Evolutionary conservation across 2,329 filamentous ascomycete genomes (phyloP), one percentile per base, ranked within the genome.

Genomic region (Knufia fluminis): DNA sequence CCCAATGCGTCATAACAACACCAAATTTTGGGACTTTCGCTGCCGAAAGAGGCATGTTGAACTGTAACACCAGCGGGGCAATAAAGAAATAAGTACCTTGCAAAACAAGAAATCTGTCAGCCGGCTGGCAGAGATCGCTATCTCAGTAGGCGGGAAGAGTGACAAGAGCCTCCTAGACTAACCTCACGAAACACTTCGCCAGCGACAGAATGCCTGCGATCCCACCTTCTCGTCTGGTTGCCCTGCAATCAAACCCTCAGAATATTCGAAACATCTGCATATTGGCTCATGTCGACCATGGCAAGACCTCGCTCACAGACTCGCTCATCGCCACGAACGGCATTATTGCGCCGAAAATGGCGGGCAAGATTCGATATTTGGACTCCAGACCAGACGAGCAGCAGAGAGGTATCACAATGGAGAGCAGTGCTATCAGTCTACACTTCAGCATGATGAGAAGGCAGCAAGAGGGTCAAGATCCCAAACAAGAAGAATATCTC

Each of bases 261-360:
- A 86, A 90, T 68, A 85, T 98, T 65, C 80, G 92, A 73, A 98
- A 98, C 77, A 95, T 96, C 58, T 96, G 91, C 67, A 95, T 97
- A 60, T 72, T 97, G 58, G 91, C 91, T 41, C 91, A 97, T 66
- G 91, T 97, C 61, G 92, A 98, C 67, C 92, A 98, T 76, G 92
- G 92, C 62, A 98, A 98, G 70, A 98, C 92, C 2, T 97, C 92
- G 28, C 80, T 98, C 59, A 94, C 90, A 51, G 92, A 98, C 68
- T 89, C 89, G 53, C 80, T 98, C 47, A 86, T 98, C 62, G 91
- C 92, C 68, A 97, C 92, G 57, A 98, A 98, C 78, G 92, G 92
- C 71, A 97, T 98, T 71, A 98, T 98, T 63, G 97, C 92, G 24
- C 87, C 91, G 49, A 97, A 97, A 66, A 77, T 97, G 62, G 92